Evolutionary conservation across 1,284 basidiomycete species (phyloP), one percentile per base, ranked within the genome.

Genomic region (Ganoderma leucocontextum): DNA sequence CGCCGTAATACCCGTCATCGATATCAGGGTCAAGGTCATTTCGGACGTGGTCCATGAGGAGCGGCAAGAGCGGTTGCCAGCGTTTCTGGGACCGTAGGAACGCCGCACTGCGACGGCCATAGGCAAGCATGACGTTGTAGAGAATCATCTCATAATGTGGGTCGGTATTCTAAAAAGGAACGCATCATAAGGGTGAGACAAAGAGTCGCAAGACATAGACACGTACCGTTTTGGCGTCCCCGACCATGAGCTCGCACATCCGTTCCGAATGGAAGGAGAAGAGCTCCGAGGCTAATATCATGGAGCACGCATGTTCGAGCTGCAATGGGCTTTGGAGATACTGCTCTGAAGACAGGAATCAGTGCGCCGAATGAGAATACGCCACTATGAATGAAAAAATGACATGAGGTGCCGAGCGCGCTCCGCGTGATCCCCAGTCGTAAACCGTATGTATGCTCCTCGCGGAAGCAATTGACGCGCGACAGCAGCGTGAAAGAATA

Each of bases 181-280:
- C 2, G 29, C 29, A 29, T 29, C 29, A 2, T 29, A 29, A 29
- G 29, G 41, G 7, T 47, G 17, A 58, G 19, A 33, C 52, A 60
- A 36, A 8, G 29, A 2, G n/a, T 33, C 25, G 33, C 17, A 42
- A 29, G 38, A 33, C 33, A 12, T 15, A 25, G 17, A 44, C 39
- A 71, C 91, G 74, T 75, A 93, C 92, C 77, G 86, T 84, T 76
- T 89, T 86, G 8, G 89, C 88, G 70, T 95, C 91, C 38, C 89
- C 85, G 57, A 92, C 84, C 58, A 95, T 82, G 44, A 91, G 85
- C 72, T 94, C 92, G 65, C 91, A 90, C 94, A 97, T 96, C 42
- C 96, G 84, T 76, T 95, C 95, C 2, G 93, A 95, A 77, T 97
- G 94, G 76, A 93, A 96, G 5, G 86, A 80, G 74, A 97, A 97